A percentile compares a stretch with the other conserved stretches of the same genome.
Evolutionary conservation across 768 basidiomycete genomes (phyloP).

Genomic region (Tricholoma flavovirens): DNA sequence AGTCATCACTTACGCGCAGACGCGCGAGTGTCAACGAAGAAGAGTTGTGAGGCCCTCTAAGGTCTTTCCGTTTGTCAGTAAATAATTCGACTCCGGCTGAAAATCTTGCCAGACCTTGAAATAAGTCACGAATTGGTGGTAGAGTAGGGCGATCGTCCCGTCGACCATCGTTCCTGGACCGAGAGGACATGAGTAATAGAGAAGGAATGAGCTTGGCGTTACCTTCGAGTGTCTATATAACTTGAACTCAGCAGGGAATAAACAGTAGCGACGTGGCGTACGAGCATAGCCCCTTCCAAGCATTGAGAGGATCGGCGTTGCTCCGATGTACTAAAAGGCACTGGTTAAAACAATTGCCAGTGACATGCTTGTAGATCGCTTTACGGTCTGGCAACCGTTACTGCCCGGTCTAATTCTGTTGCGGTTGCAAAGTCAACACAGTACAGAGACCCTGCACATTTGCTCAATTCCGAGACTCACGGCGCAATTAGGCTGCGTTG

Average conservation of each 20-base stretch:
- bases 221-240: conserved; percentile 9
- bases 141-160: conserved; percentile 50
- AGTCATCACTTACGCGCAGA: conserved; percentile 36
- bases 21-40: conserved; percentile 37
- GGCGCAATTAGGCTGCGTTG: not conserved
- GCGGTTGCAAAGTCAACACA: conserved; percentile 8
- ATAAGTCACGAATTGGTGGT: conserved; percentile 66
- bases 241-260: conserved; percentile 6
- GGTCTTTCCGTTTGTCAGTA: conserved; percentile 5
- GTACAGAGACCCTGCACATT: not conserved
- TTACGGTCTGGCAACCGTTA: conserved; percentile 6
- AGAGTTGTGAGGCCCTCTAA: conserved; percentile 23
- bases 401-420: conserved; percentile 1
- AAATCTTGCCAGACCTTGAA: conserved; percentile 40
- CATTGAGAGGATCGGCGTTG: conserved; percentile 8
- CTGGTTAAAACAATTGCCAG: conserved; percentile 6
- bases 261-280: conserved; percentile 7
- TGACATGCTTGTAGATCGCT: conserved; percentile 13
- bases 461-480: not conserved
- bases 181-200: conserved; percentile 20
- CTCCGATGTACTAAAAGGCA: not conserved
- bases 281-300: conserved; percentile 15
- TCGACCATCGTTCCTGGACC: conserved; percentile 24
- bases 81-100: not conserved
- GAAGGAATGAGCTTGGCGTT: not conserved